Percentiles rank a stretch among this genome's conserved stretches.
Conservation (phyloP, 1,284 basidiomycete species). For the Malassezia obtusa region DNA sequence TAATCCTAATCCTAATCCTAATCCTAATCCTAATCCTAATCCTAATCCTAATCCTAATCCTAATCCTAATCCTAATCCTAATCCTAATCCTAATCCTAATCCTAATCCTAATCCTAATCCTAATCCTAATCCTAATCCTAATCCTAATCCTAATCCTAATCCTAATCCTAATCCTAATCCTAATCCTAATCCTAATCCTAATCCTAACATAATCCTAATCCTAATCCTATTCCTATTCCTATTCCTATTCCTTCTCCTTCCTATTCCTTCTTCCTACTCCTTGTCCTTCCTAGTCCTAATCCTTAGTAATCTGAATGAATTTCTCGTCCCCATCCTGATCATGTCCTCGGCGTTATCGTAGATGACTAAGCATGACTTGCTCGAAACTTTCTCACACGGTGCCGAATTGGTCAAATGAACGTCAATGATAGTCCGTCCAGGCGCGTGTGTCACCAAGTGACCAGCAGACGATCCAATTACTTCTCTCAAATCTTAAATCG, state of each 20-base stretch:
- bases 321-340: too few relatives aligned
- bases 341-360: too few relatives aligned
- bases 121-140: constrained; percentile 6
- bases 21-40: constrained; percentile 13
- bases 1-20: constrained; percentile 15
- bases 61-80: constrained; percentile 16
- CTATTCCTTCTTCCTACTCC: not conserved
- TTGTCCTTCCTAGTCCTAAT: not conserved
- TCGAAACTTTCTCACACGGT: too few relatives aligned
- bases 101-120: constrained; percentile 14
- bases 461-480: too few relatives aligned
- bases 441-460: too few relatives aligned
- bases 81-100: constrained; percentile 15
- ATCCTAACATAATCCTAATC: not conserved
- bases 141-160: constrained; percentile 6
- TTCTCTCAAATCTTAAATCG: too few relatives aligned
- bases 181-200: not conserved
- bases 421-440: too few relatives aligned
- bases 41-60: constrained; percentile 14
- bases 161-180: constrained; percentile 3
- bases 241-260: not conserved
- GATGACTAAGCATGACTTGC: too few relatives aligned
- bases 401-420: too few relatives aligned
- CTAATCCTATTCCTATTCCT: not conserved
- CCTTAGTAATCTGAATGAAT: too few relatives aligned